phyloP scores from a whole-genome alignment of 495 filamentous ascomycete genomes.

The Talaromyces nanjingensis region DNA sequence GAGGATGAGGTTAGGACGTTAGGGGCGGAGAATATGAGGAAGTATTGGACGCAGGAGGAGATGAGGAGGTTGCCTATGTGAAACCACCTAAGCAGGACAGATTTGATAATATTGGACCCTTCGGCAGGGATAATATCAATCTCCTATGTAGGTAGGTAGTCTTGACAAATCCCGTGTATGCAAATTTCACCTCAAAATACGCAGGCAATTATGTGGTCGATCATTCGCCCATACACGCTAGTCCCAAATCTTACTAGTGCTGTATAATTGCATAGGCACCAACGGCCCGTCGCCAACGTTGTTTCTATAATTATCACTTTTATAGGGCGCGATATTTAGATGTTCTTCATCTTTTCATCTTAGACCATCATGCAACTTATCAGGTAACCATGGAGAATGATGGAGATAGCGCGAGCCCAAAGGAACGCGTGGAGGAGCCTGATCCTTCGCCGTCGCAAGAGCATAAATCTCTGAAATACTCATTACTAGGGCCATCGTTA shows the following conservation, averaged over 20 bases:
- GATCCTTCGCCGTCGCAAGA: constrained; percentile 14
- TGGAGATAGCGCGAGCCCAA: constrained; percentile 18
- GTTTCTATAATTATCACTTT: not conserved
- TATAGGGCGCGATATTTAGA: not conserved
- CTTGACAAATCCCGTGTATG: not conserved
- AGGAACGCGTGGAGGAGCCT: constrained; percentile 8
- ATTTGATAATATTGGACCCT: not conserved
- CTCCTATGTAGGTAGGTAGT: no score
- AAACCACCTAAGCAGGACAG: not conserved
- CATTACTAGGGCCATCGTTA: constrained; percentile 83
- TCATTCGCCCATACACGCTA: not conserved
- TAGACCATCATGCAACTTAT: not conserved
- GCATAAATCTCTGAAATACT: constrained; percentile 55
- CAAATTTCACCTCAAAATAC: not conserved
- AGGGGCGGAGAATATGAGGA: constrained; percentile 52
- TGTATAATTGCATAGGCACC: not conserved
- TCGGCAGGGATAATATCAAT: no score
- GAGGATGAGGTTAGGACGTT: constrained; percentile 21
- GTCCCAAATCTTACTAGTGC: not conserved
- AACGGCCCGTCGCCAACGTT: not conserved
- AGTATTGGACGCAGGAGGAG: constrained; percentile 73
- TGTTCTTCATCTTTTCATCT: not conserved
- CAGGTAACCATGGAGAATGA: not conserved
- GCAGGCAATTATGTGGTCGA: not conserved
- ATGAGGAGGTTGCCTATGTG: constrained; percentile 66